Conservation (phyloP, 352 stramenopile genomes). For the Globisporangium emineosum region DNA sequence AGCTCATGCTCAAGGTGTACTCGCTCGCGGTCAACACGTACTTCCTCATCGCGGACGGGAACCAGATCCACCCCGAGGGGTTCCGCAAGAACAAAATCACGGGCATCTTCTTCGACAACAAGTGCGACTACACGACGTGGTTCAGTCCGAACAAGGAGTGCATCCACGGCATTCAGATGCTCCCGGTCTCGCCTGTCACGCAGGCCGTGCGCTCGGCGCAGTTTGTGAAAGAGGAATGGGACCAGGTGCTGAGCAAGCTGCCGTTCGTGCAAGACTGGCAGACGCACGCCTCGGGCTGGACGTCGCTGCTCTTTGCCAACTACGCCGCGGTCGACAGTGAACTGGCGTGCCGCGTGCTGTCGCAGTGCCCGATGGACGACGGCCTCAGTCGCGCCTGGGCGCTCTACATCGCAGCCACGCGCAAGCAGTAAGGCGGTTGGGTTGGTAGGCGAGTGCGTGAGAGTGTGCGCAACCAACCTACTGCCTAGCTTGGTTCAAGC, state of each 20-base stretch:
- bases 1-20: slow-evolving; percentile 60
- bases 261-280: slow-evolving; percentile 49
- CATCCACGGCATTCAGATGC: slow-evolving; percentile 79
- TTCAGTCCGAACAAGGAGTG: slow-evolving; percentile 72
- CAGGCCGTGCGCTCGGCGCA: slow-evolving; percentile 29
- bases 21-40: slow-evolving; percentile 60
- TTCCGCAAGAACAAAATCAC: slow-evolving; percentile 72
- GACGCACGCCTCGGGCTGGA: slow-evolving; percentile 45
- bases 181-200: slow-evolving; percentile 56
- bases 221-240: slow-evolving; percentile 65
- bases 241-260: slow-evolving; percentile 52
- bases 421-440: slow-evolving; percentile 9
- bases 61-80: slow-evolving; percentile 37
- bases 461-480: background rate
- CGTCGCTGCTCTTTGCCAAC: slow-evolving; percentile 61
- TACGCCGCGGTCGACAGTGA: slow-evolving; percentile 42
- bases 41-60: slow-evolving; percentile 50
- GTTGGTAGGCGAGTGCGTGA: no score
- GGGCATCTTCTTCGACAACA: slow-evolving; percentile 76
- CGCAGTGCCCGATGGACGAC: slow-evolving; percentile 58
- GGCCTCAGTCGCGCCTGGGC: slow-evolving; percentile 67
- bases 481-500: background rate
- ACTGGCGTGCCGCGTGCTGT: slow-evolving; percentile 35
- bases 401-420: slow-evolving; percentile 51
- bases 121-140: slow-evolving; percentile 72